A percentile compares a stretch with the other conserved stretches of the same genome.
phyloP scores from a whole-genome alignment of 805 yeast genomes.

The Limtongia smithiae region DNA sequence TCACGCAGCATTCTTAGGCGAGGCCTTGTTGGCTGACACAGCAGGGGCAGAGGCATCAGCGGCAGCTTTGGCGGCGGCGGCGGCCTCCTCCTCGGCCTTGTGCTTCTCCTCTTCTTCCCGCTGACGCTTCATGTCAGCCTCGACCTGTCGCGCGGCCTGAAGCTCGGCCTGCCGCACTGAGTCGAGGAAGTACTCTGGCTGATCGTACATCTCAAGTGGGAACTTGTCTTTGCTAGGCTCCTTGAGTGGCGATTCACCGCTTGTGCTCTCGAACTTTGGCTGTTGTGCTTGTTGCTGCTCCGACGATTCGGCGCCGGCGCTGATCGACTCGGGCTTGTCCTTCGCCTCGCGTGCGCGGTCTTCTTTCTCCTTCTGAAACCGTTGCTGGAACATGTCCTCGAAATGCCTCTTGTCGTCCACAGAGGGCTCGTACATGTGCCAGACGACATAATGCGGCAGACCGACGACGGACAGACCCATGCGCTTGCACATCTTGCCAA shows the following conservation, averaged over 20 bases:
- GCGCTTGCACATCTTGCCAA: conserved; percentile 71
- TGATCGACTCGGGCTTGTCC: conserved; percentile 9
- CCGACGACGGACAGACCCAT: conserved; percentile 89
- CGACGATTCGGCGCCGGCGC: conserved; percentile 1
- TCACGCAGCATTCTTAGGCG: too few relatives aligned
- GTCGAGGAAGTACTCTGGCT: conserved; percentile 15
- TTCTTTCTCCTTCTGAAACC: conserved; percentile 40
- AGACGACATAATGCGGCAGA: conserved; percentile 88
- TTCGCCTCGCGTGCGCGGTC: too few relatives aligned
- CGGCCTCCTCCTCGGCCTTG: conserved; percentile 6
- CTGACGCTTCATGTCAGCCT: conserved; percentile 13
- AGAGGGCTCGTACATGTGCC: conserved; percentile 97
- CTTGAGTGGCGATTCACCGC: conserved; percentile 15
- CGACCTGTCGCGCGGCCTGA: conserved; percentile 20
- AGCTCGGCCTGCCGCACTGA: conserved; percentile 19
- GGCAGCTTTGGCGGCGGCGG: too few relatives aligned
- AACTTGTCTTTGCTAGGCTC: conserved; percentile 10
- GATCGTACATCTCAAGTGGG: conserved; percentile 16
- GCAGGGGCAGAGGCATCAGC: too few relatives aligned
- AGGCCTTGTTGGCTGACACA: too few relatives aligned
- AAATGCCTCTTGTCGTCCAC: conserved; percentile 77
- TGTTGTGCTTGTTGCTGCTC: neutral
- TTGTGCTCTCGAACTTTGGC: conserved; percentile 2
- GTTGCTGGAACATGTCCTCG: conserved; percentile 39
- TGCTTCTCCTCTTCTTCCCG: conserved; percentile 9